Evolutionary conservation across 371 early-diverging fungal genomes (phyloP).

Genomic region (Massospora cicadina): DNA sequence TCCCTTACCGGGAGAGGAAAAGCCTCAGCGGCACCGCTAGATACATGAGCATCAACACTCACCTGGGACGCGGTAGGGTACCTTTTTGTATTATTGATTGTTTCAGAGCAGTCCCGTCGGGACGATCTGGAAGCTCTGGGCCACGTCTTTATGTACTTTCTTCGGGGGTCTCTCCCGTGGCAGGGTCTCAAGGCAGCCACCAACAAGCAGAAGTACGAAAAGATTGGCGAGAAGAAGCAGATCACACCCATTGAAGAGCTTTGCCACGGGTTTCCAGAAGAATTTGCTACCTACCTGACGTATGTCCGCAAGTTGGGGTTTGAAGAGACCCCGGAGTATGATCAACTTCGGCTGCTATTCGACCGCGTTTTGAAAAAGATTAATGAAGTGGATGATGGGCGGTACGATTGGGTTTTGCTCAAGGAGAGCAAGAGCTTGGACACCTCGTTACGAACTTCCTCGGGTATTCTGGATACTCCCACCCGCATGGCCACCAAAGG

Average conservation of each 20-base stretch:
- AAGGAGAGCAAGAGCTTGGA: slow-evolving; percentile 31
- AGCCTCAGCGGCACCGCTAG: slow-evolving; percentile 89
- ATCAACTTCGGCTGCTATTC: slow-evolving; percentile 69
- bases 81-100: not conserved
- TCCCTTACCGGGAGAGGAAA: slow-evolving; percentile 83
- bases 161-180: slow-evolving; percentile 98
- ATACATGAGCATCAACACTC: slow-evolving; percentile 95
- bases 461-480: not conserved
- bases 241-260: slow-evolving; percentile 78
- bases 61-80: slow-evolving; percentile 61
- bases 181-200: slow-evolving; percentile 96
- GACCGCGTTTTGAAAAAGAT: slow-evolving; percentile 56
- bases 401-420: slow-evolving; percentile 88
- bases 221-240: slow-evolving; percentile 96
- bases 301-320: slow-evolving; percentile 90
- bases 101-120: slow-evolving; percentile 82
- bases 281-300: slow-evolving; percentile 77
- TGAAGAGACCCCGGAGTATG: slow-evolving; percentile 96
- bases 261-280: slow-evolving; percentile 86
- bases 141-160: slow-evolving; percentile 98
- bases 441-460: not conserved
- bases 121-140: slow-evolving; percentile 98
- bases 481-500: not conserved
- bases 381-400: slow-evolving; percentile 72
- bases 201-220: slow-evolving; percentile 97